A percentile compares a stretch with the other conserved stretches of the same genome.
These are phyloP conservation scores for Trichoderma erinaceum DNA, from an alignment of 495 filamentous ascomycete species.

Conservation along the genomic window DNA sequence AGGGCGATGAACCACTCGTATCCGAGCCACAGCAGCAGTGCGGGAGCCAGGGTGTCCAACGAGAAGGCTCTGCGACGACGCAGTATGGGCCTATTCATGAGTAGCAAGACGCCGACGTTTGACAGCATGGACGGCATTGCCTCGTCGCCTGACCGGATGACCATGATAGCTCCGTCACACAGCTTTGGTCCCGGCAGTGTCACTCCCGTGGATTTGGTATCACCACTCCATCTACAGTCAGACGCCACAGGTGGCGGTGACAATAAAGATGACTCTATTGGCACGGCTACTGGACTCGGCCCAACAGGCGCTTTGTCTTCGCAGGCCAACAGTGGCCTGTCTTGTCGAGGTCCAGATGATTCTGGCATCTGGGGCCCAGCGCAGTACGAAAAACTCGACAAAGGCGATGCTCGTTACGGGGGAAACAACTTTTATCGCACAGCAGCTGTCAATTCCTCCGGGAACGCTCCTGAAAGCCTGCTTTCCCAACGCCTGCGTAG, in stretches of 20 bases:
- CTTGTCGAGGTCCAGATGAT: slow-evolving; percentile 22
- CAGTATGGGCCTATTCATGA: slow-evolving; percentile 48
- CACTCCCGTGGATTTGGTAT: slow-evolving; percentile 31
- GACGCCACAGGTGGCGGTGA: slow-evolving; percentile 16
- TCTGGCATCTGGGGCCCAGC: slow-evolving; percentile 20
- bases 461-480: slow-evolving; percentile 29
- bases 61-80: slow-evolving; percentile 54
- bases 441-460: not conserved
- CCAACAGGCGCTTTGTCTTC: slow-evolving; percentile 24
- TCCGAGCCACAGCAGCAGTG: slow-evolving; percentile 26
- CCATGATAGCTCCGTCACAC: slow-evolving; percentile 16
- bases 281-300: slow-evolving; percentile 20
- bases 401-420: slow-evolving; percentile 61
- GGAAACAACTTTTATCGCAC: slow-evolving; percentile 46
- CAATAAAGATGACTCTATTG: slow-evolving; percentile 18
- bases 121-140: slow-evolving; percentile 32
- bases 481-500: slow-evolving; percentile 41
- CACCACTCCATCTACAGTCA: slow-evolving; percentile 25
- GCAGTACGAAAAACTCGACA: slow-evolving; percentile 60
- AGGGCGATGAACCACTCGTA: slow-evolving; percentile 39
- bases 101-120: slow-evolving; percentile 27
- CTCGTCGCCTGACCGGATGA: slow-evolving; percentile 17
- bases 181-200: slow-evolving; percentile 21
- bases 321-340: slow-evolving; percentile 22
- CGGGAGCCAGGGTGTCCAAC: slow-evolving; percentile 38